phyloP scores from a whole-genome alignment of 225 moss, liverwort and hornwort species.

The Antitrichia curtipendula region DNA sequence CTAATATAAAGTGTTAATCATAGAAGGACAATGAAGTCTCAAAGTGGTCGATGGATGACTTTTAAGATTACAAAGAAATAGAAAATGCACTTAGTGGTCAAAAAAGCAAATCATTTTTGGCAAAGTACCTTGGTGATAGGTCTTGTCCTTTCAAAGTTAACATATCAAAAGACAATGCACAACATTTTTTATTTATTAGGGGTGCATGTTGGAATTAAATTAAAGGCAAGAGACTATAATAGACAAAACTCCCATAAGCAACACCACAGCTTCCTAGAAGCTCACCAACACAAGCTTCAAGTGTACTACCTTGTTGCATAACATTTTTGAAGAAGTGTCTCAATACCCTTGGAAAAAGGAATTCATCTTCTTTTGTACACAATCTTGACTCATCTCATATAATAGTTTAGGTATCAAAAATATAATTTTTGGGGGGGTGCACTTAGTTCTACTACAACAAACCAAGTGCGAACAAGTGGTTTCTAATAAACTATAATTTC shows the following conservation, averaged over 20 bases:
- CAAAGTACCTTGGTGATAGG: background rate
- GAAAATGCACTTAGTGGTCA: background rate
- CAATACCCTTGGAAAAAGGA: background rate
- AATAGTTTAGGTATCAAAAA: background rate
- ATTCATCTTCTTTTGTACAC: background rate
- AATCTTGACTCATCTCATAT: background rate
- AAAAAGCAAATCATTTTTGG: no score
- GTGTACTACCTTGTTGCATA: background rate
- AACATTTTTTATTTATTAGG: background rate
- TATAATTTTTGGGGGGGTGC: no score
- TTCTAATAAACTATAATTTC: no score
- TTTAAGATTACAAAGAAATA: background rate
- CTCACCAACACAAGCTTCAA: background rate
- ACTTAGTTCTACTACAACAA: no score
- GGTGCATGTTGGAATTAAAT: background rate
- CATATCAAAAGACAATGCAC: fast-evolving
- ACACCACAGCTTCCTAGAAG: fast-evolving
- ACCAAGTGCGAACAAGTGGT: no score
- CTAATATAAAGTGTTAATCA: fast-evolving
- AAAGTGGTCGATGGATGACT: background rate
- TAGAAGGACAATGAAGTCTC: fast-evolving
- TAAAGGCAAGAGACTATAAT: background rate
- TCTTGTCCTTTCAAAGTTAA: fast-evolving
- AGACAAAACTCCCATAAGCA: background rate
- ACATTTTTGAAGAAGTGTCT: background rate